Percentiles rank a stretch among this genome's conserved stretches.
Evolutionary conservation across 2,329 filamentous ascomycete species (phyloP).

Genomic region (Pseudogymnoascus verrucosus): DNA sequence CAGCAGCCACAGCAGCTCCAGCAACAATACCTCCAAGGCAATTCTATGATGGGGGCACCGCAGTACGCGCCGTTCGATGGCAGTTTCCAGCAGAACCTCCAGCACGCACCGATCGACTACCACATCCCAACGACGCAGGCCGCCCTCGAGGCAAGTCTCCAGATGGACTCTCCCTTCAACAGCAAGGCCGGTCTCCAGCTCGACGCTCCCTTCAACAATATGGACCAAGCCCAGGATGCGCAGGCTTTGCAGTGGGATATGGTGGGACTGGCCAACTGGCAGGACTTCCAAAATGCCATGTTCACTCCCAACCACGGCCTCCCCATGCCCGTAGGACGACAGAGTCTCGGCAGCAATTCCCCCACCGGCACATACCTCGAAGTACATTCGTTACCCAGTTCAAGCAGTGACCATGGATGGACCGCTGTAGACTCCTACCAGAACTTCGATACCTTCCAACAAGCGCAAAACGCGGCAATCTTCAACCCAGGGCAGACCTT

Average conservation of each 20-base stretch:
- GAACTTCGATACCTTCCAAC: slow-evolving; percentile 59
- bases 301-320: slow-evolving; percentile 41
- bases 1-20: slow-evolving; percentile 26
- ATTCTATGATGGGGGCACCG: slow-evolving; percentile 26
- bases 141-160: slow-evolving; percentile 49
- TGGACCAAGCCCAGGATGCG: slow-evolving; percentile 45
- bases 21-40: slow-evolving; percentile 27
- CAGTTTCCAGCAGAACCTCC: slow-evolving; percentile 26
- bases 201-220: slow-evolving; percentile 53
- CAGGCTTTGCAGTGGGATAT: slow-evolving; percentile 53
- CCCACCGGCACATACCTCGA: slow-evolving; percentile 77
- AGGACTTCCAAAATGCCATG: slow-evolving; percentile 69
- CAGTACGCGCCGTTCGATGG: slow-evolving; percentile 25
- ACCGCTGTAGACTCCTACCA: slow-evolving; percentile 64
- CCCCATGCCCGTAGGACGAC: slow-evolving; percentile 33
- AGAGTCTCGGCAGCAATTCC: slow-evolving; percentile 53
- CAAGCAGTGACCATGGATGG: slow-evolving; percentile 84
- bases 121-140: slow-evolving; percentile 49
- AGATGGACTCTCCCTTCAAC: slow-evolving; percentile 56
- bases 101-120: slow-evolving; percentile 27
- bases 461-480: slow-evolving; percentile 54
- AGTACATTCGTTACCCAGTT: slow-evolving; percentile 71
- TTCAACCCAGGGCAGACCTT: slow-evolving; percentile 90
- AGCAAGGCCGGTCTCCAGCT: slow-evolving; percentile 41
- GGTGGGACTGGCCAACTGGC: slow-evolving; percentile 64